Evolutionary conservation across 148 eudicot genomes (phyloP).

Genomic region (Chenopodium quinoa): DNA sequence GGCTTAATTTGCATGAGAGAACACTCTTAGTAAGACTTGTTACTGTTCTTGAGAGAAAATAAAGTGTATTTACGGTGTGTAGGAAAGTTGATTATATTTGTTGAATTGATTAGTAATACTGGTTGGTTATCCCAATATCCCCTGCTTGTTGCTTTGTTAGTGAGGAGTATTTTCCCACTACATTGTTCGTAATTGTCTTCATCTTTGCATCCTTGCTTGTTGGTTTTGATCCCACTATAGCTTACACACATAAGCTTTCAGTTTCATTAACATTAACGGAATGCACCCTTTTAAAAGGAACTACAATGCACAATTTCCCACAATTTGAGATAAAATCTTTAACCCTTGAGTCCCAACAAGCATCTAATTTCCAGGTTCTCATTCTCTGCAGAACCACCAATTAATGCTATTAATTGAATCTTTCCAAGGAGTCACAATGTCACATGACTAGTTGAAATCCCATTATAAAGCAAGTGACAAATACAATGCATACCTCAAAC

Average conservation of each 20-base stretch:
- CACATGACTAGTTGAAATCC: not conserved
- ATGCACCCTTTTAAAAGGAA: too few relatives aligned
- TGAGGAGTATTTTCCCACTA: too few relatives aligned
- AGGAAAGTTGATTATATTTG: too few relatives aligned
- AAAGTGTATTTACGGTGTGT: too few relatives aligned
- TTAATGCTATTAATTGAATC: not conserved
- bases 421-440: not conserved
- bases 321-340: not conserved
- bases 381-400: not conserved
- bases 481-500: not conserved
- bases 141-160: too few relatives aligned
- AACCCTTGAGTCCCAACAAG: conserved; percentile 1
- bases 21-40: too few relatives aligned
- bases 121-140: too few relatives aligned
- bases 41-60: too few relatives aligned
- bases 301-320: not conserved
- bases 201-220: not conserved
- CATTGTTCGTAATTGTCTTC: not conserved
- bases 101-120: too few relatives aligned
- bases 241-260: not conserved
- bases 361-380: not conserved
- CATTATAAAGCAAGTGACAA: not conserved
- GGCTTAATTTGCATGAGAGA: too few relatives aligned
- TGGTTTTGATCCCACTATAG: not conserved
- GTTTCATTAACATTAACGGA: not conserved